Evolutionary conservation across 169 alveolate species (phyloP), one percentile per base, ranked within the genome.

Genomic region (Eimeria necatrix): DNA sequence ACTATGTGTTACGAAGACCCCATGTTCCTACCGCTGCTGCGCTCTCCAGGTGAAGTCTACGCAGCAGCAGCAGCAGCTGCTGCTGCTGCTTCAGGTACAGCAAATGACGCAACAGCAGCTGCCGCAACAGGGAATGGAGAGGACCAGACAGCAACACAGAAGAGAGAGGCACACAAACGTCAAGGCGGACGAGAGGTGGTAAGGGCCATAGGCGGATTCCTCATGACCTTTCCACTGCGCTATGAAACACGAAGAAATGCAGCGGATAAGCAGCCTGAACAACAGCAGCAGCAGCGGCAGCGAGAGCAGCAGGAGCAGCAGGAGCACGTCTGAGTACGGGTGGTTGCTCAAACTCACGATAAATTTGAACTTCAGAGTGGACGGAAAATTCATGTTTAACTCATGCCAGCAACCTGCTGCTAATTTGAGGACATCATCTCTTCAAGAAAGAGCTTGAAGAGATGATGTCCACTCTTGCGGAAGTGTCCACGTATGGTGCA

Each of bases 1-100:
- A 80, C 88, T 0, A 53, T 80, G 20, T 80, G 88, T 49, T 80
- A 80, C 88, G 88, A 80, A 24, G 88, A 80, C 71, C 88, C 71
- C 70, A 46, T 80, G 52, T n/a, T 80, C 61, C 49, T 1, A 51
- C 88, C 88, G 12, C 68, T 80, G 24, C 68, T 80, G 71, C 88
- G 88, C 68, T 51, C 71, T 32, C 70, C 88, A 80, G 88, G 24
- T 51, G 59, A 80, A 80, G 10, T 80, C 8, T 80, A 80, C 51
- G 52, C 60, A 80, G 88, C 88, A 48, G 68, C 71, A 76, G 56
- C 61, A 76, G 64, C 86, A 20, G 61, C 64, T 32, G 68, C 71
- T 32, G 56, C 61, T 32, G 64, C 86, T 6, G 61, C 64, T 32
- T 51, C 81, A 61, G 22, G 14, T 0, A 18, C 74, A 61, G 22